Evolutionary conservation across 768 basidiomycete genomes (phyloP).

Genomic region (Naganishia onofrii): DNA sequence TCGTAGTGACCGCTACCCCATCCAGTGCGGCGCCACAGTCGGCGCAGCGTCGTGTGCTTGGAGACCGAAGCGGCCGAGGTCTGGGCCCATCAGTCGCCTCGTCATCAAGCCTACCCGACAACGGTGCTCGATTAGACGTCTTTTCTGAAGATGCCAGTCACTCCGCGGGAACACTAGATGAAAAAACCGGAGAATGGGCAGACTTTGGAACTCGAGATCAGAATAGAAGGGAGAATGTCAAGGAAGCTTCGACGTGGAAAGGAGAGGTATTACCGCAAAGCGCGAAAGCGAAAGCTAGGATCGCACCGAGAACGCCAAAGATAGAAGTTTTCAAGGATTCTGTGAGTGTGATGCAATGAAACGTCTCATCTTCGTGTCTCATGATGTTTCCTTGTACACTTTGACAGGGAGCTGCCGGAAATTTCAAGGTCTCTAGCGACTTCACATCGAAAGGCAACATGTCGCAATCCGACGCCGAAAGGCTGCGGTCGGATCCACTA

Average conservation of each 20-base stretch:
- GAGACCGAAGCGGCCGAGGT: slow-evolving; percentile 2
- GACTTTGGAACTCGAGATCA: slow-evolving; percentile 55
- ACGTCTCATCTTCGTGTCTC: not conserved
- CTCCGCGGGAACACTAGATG: slow-evolving; percentile 26
- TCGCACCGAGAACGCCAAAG: slow-evolving; percentile 52
- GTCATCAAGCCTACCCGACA: slow-evolving; percentile 30
- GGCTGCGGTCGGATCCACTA: slow-evolving; percentile 54
- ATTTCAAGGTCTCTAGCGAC: slow-evolving; percentile 38
- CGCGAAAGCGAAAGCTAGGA: slow-evolving; percentile 36
- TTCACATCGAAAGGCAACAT: slow-evolving; percentile 41
- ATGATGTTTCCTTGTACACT: not conserved
- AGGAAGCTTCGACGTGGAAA: slow-evolving; percentile 53
- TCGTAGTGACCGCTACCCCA: slow-evolving; percentile 16
- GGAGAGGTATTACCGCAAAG: slow-evolving; percentile 54
- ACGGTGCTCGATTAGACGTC: slow-evolving; percentile 50
- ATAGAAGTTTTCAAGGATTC: slow-evolving; percentile 56
- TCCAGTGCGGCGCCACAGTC: not conserved
- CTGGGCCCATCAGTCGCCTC: not conserved
- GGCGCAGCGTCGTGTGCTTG: slow-evolving; percentile 12
- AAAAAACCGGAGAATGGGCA: slow-evolving; percentile 51
- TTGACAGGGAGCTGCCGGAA: not conserved
- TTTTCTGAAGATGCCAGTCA: slow-evolving; percentile 44
- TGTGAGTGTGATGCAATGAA: slow-evolving; percentile 42
- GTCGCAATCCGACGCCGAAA: slow-evolving; percentile 53
- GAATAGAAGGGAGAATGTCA: slow-evolving; percentile 54